Evolutionary conservation across 164 flowering plant species (phyloP).

Genomic region (Litsea cubeba): DNA sequence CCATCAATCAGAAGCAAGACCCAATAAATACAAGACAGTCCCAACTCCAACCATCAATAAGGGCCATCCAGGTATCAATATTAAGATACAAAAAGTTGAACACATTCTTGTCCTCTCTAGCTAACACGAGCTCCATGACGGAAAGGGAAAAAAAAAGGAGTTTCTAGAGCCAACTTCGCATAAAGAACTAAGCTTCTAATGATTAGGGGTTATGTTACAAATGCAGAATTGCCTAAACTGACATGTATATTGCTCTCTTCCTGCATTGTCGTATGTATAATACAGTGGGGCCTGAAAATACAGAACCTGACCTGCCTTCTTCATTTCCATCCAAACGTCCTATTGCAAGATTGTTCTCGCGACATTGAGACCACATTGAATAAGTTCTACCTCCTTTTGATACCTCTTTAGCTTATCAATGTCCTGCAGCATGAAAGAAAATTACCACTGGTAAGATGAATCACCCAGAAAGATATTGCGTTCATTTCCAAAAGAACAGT

Average conservation of each 20-base stretch:
- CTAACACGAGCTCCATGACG: no score
- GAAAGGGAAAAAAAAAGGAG: no score
- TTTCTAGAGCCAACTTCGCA: no score
- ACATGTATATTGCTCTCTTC: background rate
- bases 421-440: constrained; percentile 12
- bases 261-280: background rate
- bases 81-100: no score
- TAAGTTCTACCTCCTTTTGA: constrained; percentile 18
- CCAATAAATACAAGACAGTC: no score
- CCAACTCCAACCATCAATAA: no score
- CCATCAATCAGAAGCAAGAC: no score
- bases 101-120: no score
- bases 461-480: background rate
- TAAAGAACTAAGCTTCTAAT: no score
- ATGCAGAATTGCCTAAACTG: no score
- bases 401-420: constrained; percentile 17
- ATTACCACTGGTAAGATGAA: background rate
- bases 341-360: constrained; percentile 15
- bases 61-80: no score
- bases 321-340: background rate
- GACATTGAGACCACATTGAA: constrained; percentile 14
- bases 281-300: background rate
- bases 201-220: no score
- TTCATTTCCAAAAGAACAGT: background rate
- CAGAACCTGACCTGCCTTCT: background rate